Base-by-base conservation (phyloP, 1,139 yeast genomes). In the Kurtzmaniella quercitrusa region DNA sequence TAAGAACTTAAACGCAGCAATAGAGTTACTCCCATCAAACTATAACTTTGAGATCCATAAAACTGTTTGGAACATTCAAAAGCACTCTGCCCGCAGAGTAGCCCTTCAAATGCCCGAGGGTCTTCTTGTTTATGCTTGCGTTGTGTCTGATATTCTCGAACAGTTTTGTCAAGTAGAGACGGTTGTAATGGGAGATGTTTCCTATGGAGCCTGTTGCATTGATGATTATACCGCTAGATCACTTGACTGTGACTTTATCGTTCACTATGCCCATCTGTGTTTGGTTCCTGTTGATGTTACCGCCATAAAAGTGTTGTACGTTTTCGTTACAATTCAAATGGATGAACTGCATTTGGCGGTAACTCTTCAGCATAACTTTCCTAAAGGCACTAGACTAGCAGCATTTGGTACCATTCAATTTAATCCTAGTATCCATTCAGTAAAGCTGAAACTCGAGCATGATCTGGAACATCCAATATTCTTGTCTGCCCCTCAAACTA, bases 81-180 rank as follows among this genome's bases (percentile, higher is more conserved):
- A 88, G 59, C 72, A 78, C 47, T 65, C 67, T 28, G 91, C 96
- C 22, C 85, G 77, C 52, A 46, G 78, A 50, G 96, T 94, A 7
- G 97, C 97, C 1, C 65, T 93, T 32, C 99, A 93, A 57, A 87
- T 93, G 96, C 99, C 99, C 1, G 99, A 93, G 62, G 99, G 99
- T 1, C 65, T 93, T 36, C 68, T 93, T 42, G 85, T 93, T 2
- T 93, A 91, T 60, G 83, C 98, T 1, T 74, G 95, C 48, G 77
- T 93, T 36, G 80, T 93, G 16, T 76, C 96, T 2, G 99, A 93
- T 61, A 93, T 93, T 23, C 61, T 93, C 33, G 96, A 89, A 57
- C 96, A 91, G 61, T 91, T 93, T 55, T 89, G 97, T 57, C 66
- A 69, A 5, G 93, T 85, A 40, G 96, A 91, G 56, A 87, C 93